These are phyloP conservation scores for Aspergillus sp. DNA, from an alignment of 2,329 filamentous ascomycete genomes.

Conservation along the genomic window DNA sequence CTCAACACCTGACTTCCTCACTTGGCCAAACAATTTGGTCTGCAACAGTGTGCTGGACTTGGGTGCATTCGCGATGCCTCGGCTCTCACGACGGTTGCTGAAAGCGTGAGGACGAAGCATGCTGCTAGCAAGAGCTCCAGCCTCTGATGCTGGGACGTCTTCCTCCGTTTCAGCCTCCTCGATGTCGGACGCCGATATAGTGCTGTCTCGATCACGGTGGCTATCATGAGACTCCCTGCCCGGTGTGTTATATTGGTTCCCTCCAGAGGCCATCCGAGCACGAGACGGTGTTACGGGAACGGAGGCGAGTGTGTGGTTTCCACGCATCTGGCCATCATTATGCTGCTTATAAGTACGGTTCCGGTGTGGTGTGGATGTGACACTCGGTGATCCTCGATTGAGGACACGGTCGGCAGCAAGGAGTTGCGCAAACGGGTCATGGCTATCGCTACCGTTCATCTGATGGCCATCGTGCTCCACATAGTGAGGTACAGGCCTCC, in stretches of 20 bases:
- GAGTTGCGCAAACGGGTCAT: constrained; percentile 73
- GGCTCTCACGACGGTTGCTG: constrained; percentile 39
- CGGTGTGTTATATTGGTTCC: constrained; percentile 61
- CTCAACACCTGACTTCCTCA: constrained; percentile 57
- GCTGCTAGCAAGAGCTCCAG: constrained; percentile 73
- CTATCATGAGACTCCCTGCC: constrained; percentile 55
- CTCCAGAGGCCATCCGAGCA: constrained; percentile 52
- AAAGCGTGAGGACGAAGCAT: constrained; percentile 66
- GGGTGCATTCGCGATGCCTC: constrained; percentile 40
- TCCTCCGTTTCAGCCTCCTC: constrained; percentile 61
- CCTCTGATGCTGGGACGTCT: constrained; percentile 71
- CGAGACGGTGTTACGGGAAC: constrained; percentile 74
- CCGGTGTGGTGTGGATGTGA: constrained; percentile 69
- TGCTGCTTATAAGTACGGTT: constrained; percentile 51
- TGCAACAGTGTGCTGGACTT: constrained; percentile 56
- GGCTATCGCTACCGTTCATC: constrained; percentile 54
- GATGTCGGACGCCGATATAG: constrained; percentile 69
- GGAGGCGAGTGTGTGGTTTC: constrained; percentile 80
- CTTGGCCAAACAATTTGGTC: constrained; percentile 63
- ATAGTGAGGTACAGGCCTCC: constrained; percentile 45
- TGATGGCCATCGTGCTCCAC: constrained; percentile 43
- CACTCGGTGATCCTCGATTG: constrained; percentile 73
- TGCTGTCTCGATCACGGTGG: constrained; percentile 74
- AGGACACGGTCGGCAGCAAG: constrained; percentile 74
- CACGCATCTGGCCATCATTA: constrained; percentile 67